Evolutionary conservation across 2,329 filamentous ascomycete species (phyloP).

Genomic region (Phialophora tarda): DNA sequence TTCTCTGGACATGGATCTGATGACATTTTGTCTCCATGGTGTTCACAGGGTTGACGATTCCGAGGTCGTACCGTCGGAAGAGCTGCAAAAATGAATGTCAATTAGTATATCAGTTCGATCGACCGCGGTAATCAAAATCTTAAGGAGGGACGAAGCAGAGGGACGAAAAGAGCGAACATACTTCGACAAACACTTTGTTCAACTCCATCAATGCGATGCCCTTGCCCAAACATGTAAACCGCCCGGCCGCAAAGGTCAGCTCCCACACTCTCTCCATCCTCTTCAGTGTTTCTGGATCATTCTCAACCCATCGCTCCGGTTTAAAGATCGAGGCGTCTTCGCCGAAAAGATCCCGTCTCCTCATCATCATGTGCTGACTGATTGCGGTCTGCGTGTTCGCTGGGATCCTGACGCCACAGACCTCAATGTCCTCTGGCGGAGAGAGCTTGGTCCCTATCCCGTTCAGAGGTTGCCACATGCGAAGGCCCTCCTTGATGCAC

Average conservation of each 20-base stretch:
- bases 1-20: slow-evolving; percentile 15
- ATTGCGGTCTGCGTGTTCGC: slow-evolving; percentile 8
- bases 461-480: slow-evolving; percentile 50
- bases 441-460: slow-evolving; percentile 40
- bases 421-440: slow-evolving; percentile 46
- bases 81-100: background rate
- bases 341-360: slow-evolving; percentile 9
- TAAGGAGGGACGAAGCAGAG: background rate
- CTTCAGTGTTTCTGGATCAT: slow-evolving; percentile 21
- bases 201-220: slow-evolving; percentile 57
- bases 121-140: background rate
- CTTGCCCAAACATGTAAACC: slow-evolving; percentile 54
- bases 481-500: slow-evolving; percentile 76
- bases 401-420: slow-evolving; percentile 14
- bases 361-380: slow-evolving; percentile 8
- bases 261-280: slow-evolving; percentile 45
- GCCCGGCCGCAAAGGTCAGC: slow-evolving; percentile 54
- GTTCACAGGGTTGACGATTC: slow-evolving; percentile 12
- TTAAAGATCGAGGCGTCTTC: slow-evolving; percentile 51
- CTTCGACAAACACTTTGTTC: slow-evolving; percentile 57
- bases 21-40: slow-evolving; percentile 13
- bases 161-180: slow-evolving; percentile 38
- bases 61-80: slow-evolving; percentile 17
- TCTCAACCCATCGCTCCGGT: slow-evolving; percentile 46
- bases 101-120: background rate